phyloP scores from a whole-genome alignment of 2,329 filamentous ascomycete genomes.

The Botrytis byssoidea region DNA sequence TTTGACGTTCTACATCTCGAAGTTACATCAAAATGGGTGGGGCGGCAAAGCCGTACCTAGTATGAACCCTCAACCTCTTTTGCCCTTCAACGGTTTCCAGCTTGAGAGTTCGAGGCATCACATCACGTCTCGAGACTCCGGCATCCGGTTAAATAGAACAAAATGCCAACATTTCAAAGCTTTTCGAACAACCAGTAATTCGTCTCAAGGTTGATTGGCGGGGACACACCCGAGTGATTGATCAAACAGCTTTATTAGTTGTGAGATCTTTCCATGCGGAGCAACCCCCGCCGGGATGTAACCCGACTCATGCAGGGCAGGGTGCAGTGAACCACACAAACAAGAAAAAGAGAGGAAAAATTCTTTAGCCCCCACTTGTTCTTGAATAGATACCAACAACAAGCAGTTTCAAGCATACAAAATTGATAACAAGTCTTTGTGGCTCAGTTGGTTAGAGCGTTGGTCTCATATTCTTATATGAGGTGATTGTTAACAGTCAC shows the following conservation, averaged over 20 bases:
- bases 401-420: fast-evolving
- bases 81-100: neutral
- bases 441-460: constrained; percentile 47
- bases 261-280: neutral
- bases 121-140: neutral
- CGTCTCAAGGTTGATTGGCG: neutral
- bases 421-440: constrained; percentile 38
- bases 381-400: fast-evolving
- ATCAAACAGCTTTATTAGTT: neutral
- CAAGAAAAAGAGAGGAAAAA: neutral
- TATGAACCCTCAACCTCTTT: neutral
- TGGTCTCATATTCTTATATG: constrained; percentile 40
- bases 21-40: neutral
- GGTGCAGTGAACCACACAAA: neutral
- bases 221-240: neutral
- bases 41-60: neutral
- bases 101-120: neutral
- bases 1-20: neutral
- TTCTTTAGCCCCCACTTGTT: neutral
- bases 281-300: neutral
- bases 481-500: constrained; percentile 10
- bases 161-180: neutral
- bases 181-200: neutral
- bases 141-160: neutral
- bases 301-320: neutral